phyloP scores from a whole-genome alignment of 768 basidiomycete species.

The Calocybe indica region DNA sequence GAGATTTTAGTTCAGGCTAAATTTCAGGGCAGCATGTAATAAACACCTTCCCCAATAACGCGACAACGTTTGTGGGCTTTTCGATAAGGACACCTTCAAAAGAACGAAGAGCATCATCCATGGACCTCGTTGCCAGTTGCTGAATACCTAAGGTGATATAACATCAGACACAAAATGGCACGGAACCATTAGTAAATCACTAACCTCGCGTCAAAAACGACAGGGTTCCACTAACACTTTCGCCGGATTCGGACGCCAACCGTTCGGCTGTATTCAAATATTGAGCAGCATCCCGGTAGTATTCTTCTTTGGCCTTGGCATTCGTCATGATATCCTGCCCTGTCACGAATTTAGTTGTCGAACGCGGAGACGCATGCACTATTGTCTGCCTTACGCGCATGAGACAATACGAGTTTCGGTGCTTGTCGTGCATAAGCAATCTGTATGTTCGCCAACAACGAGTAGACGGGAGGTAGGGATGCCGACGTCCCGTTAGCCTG shows the following conservation, averaged over 20 bases:
- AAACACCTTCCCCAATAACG: constrained; percentile 77
- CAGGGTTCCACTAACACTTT: constrained; percentile 48
- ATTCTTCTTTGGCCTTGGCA: constrained; percentile 62
- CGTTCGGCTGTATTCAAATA: constrained; percentile 58
- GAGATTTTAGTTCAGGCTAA: neutral
- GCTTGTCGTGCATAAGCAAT: constrained; percentile 76
- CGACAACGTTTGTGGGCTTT: constrained; percentile 84
- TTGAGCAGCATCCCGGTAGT: constrained; percentile 63
- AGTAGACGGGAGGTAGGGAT: constrained; percentile 67
- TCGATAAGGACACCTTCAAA: constrained; percentile 76
- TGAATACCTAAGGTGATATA: constrained; percentile 55
- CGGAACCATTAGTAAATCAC: constrained; percentile 7
- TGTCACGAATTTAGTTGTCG: constrained; percentile 18
- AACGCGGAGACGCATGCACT: constrained; percentile 1
- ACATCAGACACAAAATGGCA: neutral
- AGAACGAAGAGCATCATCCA: constrained; percentile 76
- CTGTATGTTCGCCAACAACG: constrained; percentile 81
- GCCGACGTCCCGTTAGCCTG: constrained; percentile 40
- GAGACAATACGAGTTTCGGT: constrained; percentile 69
- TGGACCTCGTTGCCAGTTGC: constrained; percentile 70
- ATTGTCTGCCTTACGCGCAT: constrained; percentile 56
- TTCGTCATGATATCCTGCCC: constrained; percentile 59
- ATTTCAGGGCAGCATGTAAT: neutral
- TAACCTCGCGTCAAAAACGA: constrained; percentile 64
- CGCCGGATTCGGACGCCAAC: constrained; percentile 51